A percentile compares a stretch with the other conserved stretches of the same genome.
Evolutionary conservation across 2,329 filamentous ascomycete species (phyloP).

Genomic region (Colletotrichum navitas): DNA sequence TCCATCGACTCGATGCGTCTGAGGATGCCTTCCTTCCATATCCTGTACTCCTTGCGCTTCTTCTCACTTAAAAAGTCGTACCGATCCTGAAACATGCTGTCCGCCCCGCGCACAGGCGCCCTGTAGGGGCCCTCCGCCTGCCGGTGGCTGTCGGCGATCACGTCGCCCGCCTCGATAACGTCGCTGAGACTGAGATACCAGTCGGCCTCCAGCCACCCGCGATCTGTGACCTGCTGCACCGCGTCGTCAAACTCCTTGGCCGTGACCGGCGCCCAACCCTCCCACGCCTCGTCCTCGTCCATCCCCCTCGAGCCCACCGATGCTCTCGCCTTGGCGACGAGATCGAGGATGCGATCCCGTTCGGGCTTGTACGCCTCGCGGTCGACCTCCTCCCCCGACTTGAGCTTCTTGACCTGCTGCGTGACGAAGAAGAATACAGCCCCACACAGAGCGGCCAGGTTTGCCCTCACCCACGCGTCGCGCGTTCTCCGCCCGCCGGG

Average conservation of each 20-base stretch:
- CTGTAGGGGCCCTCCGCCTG: conserved; percentile 48
- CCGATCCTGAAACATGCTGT: conserved; percentile 81
- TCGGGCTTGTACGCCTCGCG: conserved; percentile 60
- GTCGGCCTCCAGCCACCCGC: conserved; percentile 70
- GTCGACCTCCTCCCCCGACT: conserved; percentile 54
- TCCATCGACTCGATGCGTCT: conserved; percentile 65
- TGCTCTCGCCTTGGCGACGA: conserved; percentile 54
- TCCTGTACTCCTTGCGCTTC: conserved; percentile 69
- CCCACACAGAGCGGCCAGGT: conserved; percentile 68
- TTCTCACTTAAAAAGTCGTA: conserved; percentile 78
- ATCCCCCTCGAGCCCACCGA: conserved; percentile 50
- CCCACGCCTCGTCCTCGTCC: conserved; percentile 64
- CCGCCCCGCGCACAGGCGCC: conserved; percentile 62
- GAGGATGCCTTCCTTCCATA: conserved; percentile 74
- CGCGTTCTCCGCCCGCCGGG: conserved; percentile 59
- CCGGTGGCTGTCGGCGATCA: conserved; percentile 27
- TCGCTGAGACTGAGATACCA: conserved; percentile 74
- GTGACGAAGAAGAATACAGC: conserved; percentile 72
- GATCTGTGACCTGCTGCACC: conserved; percentile 68
- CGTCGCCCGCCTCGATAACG: conserved; percentile 54
- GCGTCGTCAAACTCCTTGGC: conserved; percentile 72
- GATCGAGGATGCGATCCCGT: conserved; percentile 55
- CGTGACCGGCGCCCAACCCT: conserved; percentile 63
- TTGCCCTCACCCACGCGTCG: conserved; percentile 62
- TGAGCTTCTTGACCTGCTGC: conserved; percentile 60